Percentiles rank a stretch among this genome's conserved stretches.
Conservation (phyloP, 805 yeast genomes). For the Lachancea cidri region DNA sequence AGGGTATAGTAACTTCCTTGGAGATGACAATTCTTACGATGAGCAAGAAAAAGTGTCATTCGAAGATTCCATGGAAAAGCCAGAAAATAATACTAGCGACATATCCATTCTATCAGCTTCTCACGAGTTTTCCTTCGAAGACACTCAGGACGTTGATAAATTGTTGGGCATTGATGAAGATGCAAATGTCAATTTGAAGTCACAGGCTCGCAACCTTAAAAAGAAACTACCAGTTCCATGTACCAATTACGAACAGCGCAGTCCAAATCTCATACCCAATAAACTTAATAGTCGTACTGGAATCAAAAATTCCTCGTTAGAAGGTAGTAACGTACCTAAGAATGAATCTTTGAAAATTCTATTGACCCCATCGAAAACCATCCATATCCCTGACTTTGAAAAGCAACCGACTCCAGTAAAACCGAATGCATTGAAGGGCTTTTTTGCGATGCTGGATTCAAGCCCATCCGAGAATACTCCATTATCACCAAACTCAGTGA, state of each 20-base stretch:
- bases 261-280: neutral
- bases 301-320: neutral
- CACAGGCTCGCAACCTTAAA: slow-evolving; percentile 25
- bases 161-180: slow-evolving; percentile 28
- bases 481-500: slow-evolving; percentile 3
- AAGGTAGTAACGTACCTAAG: too few relatives aligned
- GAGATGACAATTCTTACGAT: slow-evolving; percentile 2
- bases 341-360: slow-evolving; percentile 20
- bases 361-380: slow-evolving; percentile 26
- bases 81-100: slow-evolving; percentile 9
- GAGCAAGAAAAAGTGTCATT: neutral
- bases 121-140: slow-evolving; percentile 26
- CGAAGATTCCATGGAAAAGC: neutral
- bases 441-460: slow-evolving; percentile 20
- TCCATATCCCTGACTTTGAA: slow-evolving; percentile 25
- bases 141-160: slow-evolving; percentile 17
- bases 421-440: slow-evolving; percentile 19
- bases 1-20: slow-evolving; percentile 30
- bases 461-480: neutral
- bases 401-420: slow-evolving; percentile 13
- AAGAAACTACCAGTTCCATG: slow-evolving; percentile 3
- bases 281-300: neutral
- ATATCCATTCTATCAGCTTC: slow-evolving; percentile 27
- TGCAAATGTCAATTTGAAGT: slow-evolving; percentile 30
- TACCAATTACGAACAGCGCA: neutral